Evolutionary conservation across 371 early-diverging fungal species (phyloP), one percentile per base, ranked within the genome.

Genomic region (Enterospora canceri): DNA sequence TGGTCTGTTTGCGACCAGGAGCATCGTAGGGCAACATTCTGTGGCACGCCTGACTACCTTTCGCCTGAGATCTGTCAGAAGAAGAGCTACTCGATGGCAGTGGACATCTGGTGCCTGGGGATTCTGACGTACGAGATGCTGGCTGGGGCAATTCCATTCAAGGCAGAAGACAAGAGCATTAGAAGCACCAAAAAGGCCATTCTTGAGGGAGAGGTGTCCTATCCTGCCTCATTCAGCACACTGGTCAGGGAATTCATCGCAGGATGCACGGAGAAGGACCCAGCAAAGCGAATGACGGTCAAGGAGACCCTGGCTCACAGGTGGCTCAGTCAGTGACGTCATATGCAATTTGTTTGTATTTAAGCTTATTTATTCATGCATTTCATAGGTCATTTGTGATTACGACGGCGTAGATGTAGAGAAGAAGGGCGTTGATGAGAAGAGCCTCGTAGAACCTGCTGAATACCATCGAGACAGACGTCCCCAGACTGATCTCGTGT

Each of bases 21-120:
- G 87, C 85, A 84, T 80, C 70, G 71, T 56, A 56, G 79, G 56
- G 46, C 32, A 21, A 68, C 73, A n/a, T 70, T 94, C 46, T 96
- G 97, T 72, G 97, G 98, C 1, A 96, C 98, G 0, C 75, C 91
- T 67, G 97, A 96, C 79, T 97, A 97, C 76, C 77, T 95, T 75
- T 55, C 73, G 1, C 78, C 80, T 40, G 91, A 91, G 82, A 91
- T 94, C 84, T 87, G 91, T 28, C 88, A 88, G 60, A 89, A 90
- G 19, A 83, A 85, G 54, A 85, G 85, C 49, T 90, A 95, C 80
- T 83, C 84, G 58, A 85, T 84, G 47, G 84, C 84, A 21, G 91
- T 94, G 24, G 97, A 97, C 78, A 80, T 94, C 74, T 97, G 97
- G 97, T 88, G 91, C 32, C 79, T 97, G 33, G 97, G 97, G n/a